Conservation (phyloP, 805 yeast species). For the Candida sonorensis region DNA sequence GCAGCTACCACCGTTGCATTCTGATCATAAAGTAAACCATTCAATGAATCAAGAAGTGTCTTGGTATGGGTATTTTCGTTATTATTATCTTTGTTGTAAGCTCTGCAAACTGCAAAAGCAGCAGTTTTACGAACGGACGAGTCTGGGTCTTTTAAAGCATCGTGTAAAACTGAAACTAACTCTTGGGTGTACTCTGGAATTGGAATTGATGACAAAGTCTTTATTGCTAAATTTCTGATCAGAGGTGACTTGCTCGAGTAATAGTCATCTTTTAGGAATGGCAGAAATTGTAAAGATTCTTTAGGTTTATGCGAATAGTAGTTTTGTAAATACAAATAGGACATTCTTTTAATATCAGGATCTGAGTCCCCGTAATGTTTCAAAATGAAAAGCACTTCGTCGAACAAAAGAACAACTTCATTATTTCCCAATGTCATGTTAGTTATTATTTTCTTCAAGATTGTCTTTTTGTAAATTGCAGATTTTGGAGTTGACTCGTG, state of each 20-base stretch:
- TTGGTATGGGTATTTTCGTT: no score
- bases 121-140: conserved; percentile 64
- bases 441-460: conserved; percentile 69
- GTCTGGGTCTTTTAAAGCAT: conserved; percentile 38
- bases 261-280: conserved; percentile 47
- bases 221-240: conserved; percentile 53
- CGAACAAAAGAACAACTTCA: conserved; percentile 63
- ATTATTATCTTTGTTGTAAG: conserved; percentile 50
- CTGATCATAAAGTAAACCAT: conserved; percentile 47
- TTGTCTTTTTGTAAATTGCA: conserved; percentile 33
- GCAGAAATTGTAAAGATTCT: conserved; percentile 48
- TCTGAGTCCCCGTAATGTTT: conserved; percentile 35
- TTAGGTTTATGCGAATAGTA: conserved; percentile 56
- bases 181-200: conserved; percentile 43
- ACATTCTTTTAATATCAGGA: conserved; percentile 62
- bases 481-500: conserved; percentile 34
- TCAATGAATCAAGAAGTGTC: conserved; percentile 42
- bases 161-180: conserved; percentile 33
- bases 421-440: conserved; percentile 77
- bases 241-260: conserved; percentile 29
- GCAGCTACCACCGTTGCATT: conserved; percentile 61
- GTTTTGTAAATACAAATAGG: conserved; percentile 57
- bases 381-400: conserved; percentile 54
- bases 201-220: conserved; percentile 57
- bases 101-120: conserved; percentile 58